Evolutionary conservation across 441 rosid species (phyloP).

Genomic region (Jatropha multifida): DNA sequence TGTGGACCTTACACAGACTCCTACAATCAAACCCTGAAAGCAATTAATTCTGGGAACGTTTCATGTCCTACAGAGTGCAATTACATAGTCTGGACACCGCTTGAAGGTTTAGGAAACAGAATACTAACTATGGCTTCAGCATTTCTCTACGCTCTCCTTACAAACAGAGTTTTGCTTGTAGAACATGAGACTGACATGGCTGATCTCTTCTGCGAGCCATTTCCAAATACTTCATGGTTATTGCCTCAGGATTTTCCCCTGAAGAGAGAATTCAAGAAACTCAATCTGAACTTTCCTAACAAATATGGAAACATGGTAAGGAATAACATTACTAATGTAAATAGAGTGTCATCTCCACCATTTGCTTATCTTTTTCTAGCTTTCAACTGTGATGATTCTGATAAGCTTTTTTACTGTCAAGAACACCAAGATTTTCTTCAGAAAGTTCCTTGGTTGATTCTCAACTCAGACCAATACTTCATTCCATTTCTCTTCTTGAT

Average conservation of each 20-base stretch:
- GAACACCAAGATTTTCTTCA: not conserved
- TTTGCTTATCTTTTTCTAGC: conserved; percentile 47
- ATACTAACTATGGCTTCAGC: conserved; percentile 60
- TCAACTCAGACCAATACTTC: conserved; percentile 11
- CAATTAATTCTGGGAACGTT: conserved; percentile 19
- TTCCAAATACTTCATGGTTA: conserved; percentile 66
- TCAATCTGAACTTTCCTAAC: conserved; percentile 15
- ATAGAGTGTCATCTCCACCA: conserved; percentile 23
- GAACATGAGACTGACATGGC: conserved; percentile 55
- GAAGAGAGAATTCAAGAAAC: conserved; percentile 31
- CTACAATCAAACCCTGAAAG: conserved; percentile 11
- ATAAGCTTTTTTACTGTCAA: not conserved
- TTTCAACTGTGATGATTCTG: conserved; percentile 37
- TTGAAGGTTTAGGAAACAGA: conserved; percentile 70
- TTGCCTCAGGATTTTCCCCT: conserved; percentile 61
- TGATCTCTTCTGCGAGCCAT: conserved; percentile 80
- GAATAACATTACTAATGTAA: conserved; percentile 26
- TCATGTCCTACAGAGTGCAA: conserved; percentile 31
- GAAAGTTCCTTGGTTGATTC: conserved; percentile 8
- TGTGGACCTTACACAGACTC: conserved; percentile 37
- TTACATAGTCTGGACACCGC: conserved; percentile 45
- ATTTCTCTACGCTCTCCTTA: conserved; percentile 70
- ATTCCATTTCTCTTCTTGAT: conserved; percentile 12
- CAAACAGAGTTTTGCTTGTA: conserved; percentile 63
- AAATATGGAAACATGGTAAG: conserved; percentile 54